Evolutionary conservation across 2,329 filamentous ascomycete genomes (phyloP), one percentile per base, ranked within the genome.

Genomic region (Aspergillus hortae): DNA sequence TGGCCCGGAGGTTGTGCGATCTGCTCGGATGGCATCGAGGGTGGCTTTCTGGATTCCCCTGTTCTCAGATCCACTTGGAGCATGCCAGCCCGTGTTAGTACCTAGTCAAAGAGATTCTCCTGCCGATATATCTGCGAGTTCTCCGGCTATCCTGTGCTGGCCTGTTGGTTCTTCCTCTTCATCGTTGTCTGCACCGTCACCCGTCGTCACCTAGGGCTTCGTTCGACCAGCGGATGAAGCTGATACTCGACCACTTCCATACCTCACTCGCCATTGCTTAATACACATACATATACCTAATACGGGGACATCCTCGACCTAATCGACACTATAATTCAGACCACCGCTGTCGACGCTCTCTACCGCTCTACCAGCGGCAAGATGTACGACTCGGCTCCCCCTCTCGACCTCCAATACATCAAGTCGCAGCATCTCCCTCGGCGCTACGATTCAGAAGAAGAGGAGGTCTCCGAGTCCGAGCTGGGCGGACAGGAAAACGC

Each of bases 391-490:
- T 46, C 65, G 7, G 58, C 57, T 23, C 52, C 58, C 32, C 46
- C 66, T 7, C 48, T 69, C 19, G 57, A 61, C 43, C 57, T 71
- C 47, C 61, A 64, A 38, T 67, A 67, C 49, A 56, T 67, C 54
- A 66, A 63, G 52, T 59, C 61, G 32, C 66, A 63, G 40, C 63
- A 56, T 45, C 60, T 69, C 12, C 67, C 67, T 43, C 62, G 61
- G 38, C 62, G 62, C 25, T 72, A 72, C 54, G 68, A 72, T 44
- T 72, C 69, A 10, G 69, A 72, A 23, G 69, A 72, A 53, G 69
- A 72, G 54, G 68, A 67, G 42, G 60, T 67, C 6, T 72, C 69
- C 11, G 69, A 72, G 53, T 68, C 69, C 1, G 68, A 71, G 52
- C 58, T 61, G 15, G 63, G 67, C 25, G 60, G 61, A 9, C 63